A percentile compares a stretch with the other conserved stretches of the same genome.
These are phyloP conservation scores for Claviceps digitariae DNA, from an alignment of 2,329 filamentous ascomycete genomes.

Conservation along the genomic window DNA sequence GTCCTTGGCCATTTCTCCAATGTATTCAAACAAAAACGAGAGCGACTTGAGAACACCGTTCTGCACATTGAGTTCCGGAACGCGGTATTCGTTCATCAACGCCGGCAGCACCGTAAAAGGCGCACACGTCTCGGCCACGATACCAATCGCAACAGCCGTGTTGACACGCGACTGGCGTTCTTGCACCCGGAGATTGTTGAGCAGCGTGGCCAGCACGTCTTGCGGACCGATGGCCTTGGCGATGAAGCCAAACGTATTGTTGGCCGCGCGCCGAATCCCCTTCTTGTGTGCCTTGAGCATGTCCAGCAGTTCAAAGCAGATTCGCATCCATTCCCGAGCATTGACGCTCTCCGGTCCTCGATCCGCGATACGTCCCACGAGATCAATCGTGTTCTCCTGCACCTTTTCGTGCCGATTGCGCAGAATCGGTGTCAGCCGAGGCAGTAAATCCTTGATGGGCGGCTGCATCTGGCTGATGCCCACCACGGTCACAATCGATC, in stretches of 20 bases:
- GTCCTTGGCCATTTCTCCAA: constrained; percentile 98
- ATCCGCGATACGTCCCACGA: constrained; percentile 95
- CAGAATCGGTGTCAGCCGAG: constrained; percentile 91
- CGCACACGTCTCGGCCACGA: constrained; percentile 94
- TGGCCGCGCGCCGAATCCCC: constrained; percentile 91
- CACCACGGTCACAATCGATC: constrained; percentile 94
- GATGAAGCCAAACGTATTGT: constrained; percentile 99
- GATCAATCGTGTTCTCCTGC: constrained; percentile 96
- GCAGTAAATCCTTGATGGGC: constrained; percentile 89
- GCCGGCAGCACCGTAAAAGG: constrained; percentile 98
- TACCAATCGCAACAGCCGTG: constrained; percentile 95
- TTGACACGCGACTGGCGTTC: constrained; percentile 97
- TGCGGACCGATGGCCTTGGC: constrained; percentile 97
- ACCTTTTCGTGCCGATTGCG: constrained; percentile 98
- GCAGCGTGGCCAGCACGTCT: constrained; percentile 85
- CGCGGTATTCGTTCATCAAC: constrained; percentile 98
- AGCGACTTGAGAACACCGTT: constrained; percentile 96
- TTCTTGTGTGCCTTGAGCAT: constrained; percentile 99
- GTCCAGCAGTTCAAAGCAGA: constrained; percentile 96
- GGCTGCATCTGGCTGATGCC: constrained; percentile 98
- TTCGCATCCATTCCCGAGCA: constrained; percentile 98
- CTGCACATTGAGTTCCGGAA: constrained; percentile 95
- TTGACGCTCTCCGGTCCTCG: constrained; percentile 94
- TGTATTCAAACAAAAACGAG: constrained; percentile 97
- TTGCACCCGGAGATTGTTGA: constrained; percentile 94